These are phyloP conservation scores for Neocatenulostroma microsporum DNA, from an alignment of 2,329 filamentous ascomycete genomes.

Conservation along the genomic window DNA sequence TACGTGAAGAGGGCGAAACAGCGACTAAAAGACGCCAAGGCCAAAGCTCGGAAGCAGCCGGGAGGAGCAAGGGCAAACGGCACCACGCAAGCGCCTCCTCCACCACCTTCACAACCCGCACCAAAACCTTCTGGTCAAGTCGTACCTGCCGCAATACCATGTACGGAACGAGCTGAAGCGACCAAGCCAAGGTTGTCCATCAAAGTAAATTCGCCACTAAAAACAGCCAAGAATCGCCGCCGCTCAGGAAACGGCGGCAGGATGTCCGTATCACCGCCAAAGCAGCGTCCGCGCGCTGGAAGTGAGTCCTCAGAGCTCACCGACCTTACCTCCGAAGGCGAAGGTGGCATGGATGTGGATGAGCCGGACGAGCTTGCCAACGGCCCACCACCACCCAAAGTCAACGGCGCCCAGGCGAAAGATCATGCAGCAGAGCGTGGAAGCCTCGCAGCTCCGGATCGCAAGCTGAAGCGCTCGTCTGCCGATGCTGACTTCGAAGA, in stretches of 20 bases:
- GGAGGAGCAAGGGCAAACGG: conserved; percentile 21
- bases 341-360: conserved; percentile 20
- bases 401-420: conserved; percentile 18
- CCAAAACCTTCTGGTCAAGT: conserved; percentile 8
- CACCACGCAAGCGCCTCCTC: conserved; percentile 19
- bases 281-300: conserved; percentile 17
- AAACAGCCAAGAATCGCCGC: conserved; percentile 12
- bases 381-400: conserved; percentile 8
- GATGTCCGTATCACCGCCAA: conserved; percentile 20
- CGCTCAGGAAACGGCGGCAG: conserved; percentile 14
- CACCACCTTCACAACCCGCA: conserved; percentile 16
- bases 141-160: conserved; percentile 19
- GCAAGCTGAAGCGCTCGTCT: conserved; percentile 28
- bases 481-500: conserved; percentile 25
- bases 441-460: conserved; percentile 19
- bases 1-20: conserved; percentile 39
- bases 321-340: conserved; percentile 29
- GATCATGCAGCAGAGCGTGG: conserved; percentile 25
- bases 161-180: conserved; percentile 23
- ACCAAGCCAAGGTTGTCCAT: conserved; percentile 24
- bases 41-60: conserved; percentile 28
- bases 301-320: conserved; percentile 28
- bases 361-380: conserved; percentile 11
- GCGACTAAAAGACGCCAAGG: conserved; percentile 28
- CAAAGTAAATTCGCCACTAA: conserved; percentile 22